Conservation (phyloP, 1,139 yeast genomes). For the Zygosaccharomyces sapae region DNA sequence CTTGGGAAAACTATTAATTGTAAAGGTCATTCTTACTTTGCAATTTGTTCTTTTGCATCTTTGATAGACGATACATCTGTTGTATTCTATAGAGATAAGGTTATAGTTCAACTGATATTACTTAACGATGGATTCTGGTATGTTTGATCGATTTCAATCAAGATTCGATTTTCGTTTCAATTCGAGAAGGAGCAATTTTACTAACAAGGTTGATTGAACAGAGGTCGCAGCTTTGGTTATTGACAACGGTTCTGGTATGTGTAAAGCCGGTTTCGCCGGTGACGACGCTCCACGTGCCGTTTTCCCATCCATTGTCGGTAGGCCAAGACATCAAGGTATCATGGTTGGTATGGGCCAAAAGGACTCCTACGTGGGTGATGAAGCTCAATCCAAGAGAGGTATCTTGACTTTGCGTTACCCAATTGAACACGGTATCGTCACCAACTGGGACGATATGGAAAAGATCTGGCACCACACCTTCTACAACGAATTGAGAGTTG, state of each 20-base stretch:
- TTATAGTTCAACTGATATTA: constrained; percentile 12
- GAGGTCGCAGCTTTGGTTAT: constrained; percentile 59
- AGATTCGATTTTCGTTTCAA: background rate
- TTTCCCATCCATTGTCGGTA: constrained; percentile 99
- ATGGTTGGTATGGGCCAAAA: constrained; percentile 99
- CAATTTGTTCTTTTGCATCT: constrained; percentile 4
- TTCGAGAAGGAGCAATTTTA: background rate
- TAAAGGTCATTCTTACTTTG: background rate
- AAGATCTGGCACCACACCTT: constrained; percentile 99
- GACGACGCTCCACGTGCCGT: constrained; percentile 99
- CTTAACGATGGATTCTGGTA: constrained; percentile 29
- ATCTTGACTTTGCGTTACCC: constrained; percentile 97
- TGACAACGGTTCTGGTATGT: constrained; percentile 99
- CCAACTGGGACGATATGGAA: constrained; percentile 99
- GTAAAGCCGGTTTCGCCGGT: constrained; percentile 99
- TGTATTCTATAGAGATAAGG: constrained; percentile 12
- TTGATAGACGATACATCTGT: constrained; percentile 9
- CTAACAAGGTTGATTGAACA: constrained; percentile 14
- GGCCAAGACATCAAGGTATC: constrained; percentile 99
- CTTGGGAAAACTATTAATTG: constrained; percentile 1
- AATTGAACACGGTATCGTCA: constrained; percentile 99
- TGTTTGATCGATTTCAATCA: constrained; percentile 10
- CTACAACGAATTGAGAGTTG: constrained; percentile 96
- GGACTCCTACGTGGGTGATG: constrained; percentile 99
- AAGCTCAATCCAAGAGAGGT: constrained; percentile 99